Evolutionary conservation across 108 stramenopile species (phyloP), one percentile per base, ranked within the genome.

Genomic region (Skeletonema grethae): DNA sequence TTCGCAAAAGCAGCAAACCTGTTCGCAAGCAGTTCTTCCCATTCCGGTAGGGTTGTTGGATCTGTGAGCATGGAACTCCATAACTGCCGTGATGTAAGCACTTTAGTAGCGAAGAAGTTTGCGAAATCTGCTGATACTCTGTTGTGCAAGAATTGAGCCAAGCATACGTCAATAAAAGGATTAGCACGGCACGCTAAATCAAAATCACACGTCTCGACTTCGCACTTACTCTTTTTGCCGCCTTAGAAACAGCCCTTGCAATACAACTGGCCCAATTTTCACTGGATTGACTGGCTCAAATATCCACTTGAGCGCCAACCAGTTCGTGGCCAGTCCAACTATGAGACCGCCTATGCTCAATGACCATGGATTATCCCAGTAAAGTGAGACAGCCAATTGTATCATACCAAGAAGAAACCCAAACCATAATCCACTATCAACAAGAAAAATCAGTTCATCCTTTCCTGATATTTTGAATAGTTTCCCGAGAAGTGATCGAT

Each of bases 301-400:
- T 20, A 89, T 89, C 72, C 85, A 85, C 69, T 88, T 88, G 7
- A 88, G 69, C 10, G 87, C 87, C 41, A 89, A 50, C 86, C 87
- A 86, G 61, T 88, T 88, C 53, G 87, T 89, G 2, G 86, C 74
- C 74, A 87, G 68, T 10, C 88, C 88, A 15, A 89, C 88, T 24
- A 89, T 73, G 12, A 80, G 78, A 12, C 88, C 88, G 34, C 88
- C 88, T 5, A 86, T 78, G 24, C 86, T 82, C 20, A 88, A 63
- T 6, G 79, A 80, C 88, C 88, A 89, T 1, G 88, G 87, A 69
- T 86, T 86, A 31, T 88, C 84, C 75, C 83, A 88, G 61, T 88
- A 85, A 10, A 89, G 71, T 38, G 84, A 79, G 29, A 88, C 77
- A 43, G 70, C 69, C 79, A 89, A 84, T 70, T 89, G 88, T 12